A percentile compares a stretch with the other conserved stretches of the same genome.
phyloP scores from a whole-genome alignment of 345 rosid genomes.

The Linum tenue region DNA sequence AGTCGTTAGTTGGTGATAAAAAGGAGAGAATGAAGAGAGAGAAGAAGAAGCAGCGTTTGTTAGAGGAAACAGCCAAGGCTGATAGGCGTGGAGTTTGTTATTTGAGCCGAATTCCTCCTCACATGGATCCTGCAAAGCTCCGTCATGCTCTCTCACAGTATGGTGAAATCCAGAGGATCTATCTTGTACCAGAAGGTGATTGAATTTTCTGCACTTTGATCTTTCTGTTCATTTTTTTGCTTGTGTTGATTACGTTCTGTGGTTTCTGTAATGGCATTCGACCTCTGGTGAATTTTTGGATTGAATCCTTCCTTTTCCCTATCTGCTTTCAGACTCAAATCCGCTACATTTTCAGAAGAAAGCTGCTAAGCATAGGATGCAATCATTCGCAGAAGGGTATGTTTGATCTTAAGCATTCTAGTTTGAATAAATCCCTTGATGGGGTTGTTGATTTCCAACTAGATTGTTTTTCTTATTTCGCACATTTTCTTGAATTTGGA shows the following conservation, averaged over 20 bases:
- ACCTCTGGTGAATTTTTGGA: background rate
- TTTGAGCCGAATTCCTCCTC: slow-evolving; percentile 82
- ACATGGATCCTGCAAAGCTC: slow-evolving; percentile 77
- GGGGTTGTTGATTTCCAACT: background rate
- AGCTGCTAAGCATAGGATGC: slow-evolving; percentile 46
- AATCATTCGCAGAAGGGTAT: slow-evolving; percentile 75
- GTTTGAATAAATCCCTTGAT: background rate
- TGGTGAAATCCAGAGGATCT: slow-evolving; percentile 71
- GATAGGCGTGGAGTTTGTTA: slow-evolving; percentile 78
- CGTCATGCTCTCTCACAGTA: slow-evolving; percentile 65
- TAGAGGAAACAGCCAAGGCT: slow-evolving; percentile 52
- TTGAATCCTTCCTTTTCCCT: slow-evolving; percentile 3
- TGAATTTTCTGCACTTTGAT: background rate
- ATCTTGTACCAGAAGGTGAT: slow-evolving; percentile 74
- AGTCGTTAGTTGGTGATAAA: background rate
- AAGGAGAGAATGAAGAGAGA: slow-evolving; percentile 17
- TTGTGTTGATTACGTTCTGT: background rate
- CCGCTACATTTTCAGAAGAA: slow-evolving; percentile 32
- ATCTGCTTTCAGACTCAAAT: slow-evolving; percentile 35
- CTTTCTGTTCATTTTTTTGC: background rate
- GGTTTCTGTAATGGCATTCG: background rate
- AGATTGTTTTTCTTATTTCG: background rate
- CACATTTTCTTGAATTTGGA: background rate
- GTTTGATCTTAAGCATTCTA: slow-evolving; percentile 5
- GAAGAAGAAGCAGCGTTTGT: slow-evolving; percentile 38